Base-by-base conservation (phyloP, 768 basidiomycete genomes). In the Lentinus tigrinus region DNA sequence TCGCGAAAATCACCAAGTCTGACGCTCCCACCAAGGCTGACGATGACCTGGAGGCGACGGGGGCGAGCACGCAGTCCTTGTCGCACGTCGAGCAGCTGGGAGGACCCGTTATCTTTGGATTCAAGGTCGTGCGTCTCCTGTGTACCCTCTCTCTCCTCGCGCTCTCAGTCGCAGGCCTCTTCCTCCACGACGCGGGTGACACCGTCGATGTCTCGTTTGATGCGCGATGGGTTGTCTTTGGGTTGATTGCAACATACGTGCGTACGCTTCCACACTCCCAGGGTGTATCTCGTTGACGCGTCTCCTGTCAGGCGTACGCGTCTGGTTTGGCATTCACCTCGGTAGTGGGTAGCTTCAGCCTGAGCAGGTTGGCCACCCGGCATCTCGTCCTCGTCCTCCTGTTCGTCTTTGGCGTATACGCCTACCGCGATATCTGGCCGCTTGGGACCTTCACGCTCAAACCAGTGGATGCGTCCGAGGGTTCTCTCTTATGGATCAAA, bases 341-440 rank as follows among this genome's bases (percentile, higher is more conserved):
- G 10, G 46, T 68, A 1, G 56, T 61, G 8, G 54, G 63, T 10
- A 52, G 55, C n/a, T 56, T 39, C 14, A 28, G 37, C 6, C 43
- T 63, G 16, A 65, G 55, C 21, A 56, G 19, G 2, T 21, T 65
- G n/a, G 69, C 70, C 4, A 75, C 74, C 23, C 70, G 69, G 9
- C 85, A 88, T 64, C 69, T 83, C 56, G 78, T 76, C 51, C 65
- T 71, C n/a, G 63, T 87, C 2, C 70, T 87, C 10, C 64, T 83
- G 17, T 69, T 73, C 26, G 73, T 73, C 4, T 81, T 82, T 66
- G 62, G 63, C 10, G 74, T 85, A 8, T 88, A 78, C 63, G 70
- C 72, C 34, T 85, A 84, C 63, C 78, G 86, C n/a, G 80, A 84
- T 64, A 49, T 89, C 7, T 85, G 77, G 67, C 88, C 87, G 13